A percentile compares a stretch with the other conserved stretches of the same genome.
phyloP scores from a whole-genome alignment of 164 flowering plant genomes.

The Akebia trifoliata region DNA sequence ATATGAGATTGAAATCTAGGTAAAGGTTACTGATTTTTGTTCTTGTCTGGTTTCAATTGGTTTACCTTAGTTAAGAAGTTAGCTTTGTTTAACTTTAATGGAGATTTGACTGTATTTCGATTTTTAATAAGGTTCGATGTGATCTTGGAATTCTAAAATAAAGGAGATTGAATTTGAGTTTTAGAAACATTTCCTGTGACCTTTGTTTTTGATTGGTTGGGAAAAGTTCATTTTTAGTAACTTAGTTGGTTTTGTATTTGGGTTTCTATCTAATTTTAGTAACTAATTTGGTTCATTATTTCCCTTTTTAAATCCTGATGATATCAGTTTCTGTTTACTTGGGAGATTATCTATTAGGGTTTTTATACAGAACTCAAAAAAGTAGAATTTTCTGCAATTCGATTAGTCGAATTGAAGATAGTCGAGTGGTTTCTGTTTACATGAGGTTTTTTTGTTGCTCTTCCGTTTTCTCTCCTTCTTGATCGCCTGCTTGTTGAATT shows the following conservation, averaged over 20 bases:
- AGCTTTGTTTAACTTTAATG: constrained; percentile 1
- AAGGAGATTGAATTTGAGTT: not conserved
- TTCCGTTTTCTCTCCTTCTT: too few species aligned
- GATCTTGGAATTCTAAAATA: not conserved
- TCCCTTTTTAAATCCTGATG: not conserved
- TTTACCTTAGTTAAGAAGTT: not conserved
- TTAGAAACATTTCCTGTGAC: not conserved
- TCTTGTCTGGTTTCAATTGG: not conserved
- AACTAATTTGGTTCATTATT: not conserved
- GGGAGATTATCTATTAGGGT: too few species aligned
- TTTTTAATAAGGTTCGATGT: too few species aligned
- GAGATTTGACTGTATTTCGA: too few species aligned
- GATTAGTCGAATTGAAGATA: too few species aligned
- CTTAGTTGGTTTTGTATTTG: not conserved
- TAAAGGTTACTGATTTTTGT: not conserved
- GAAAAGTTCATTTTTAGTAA: not conserved
- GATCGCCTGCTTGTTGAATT: too few species aligned
- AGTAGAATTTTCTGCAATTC: constrained; percentile 10
- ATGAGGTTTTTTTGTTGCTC: not conserved
- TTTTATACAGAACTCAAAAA: too few species aligned
- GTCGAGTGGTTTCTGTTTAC: too few species aligned
- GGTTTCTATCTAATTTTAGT: constrained; percentile 1
- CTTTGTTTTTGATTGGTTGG: not conserved
- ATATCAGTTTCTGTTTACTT: too few species aligned
- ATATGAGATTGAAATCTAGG: not conserved